A percentile compares a stretch with the other conserved stretches of the same genome.
Evolutionary conservation across 169 alveolate genomes (phyloP).

Genomic region (Plasmodium yoelii): DNA sequence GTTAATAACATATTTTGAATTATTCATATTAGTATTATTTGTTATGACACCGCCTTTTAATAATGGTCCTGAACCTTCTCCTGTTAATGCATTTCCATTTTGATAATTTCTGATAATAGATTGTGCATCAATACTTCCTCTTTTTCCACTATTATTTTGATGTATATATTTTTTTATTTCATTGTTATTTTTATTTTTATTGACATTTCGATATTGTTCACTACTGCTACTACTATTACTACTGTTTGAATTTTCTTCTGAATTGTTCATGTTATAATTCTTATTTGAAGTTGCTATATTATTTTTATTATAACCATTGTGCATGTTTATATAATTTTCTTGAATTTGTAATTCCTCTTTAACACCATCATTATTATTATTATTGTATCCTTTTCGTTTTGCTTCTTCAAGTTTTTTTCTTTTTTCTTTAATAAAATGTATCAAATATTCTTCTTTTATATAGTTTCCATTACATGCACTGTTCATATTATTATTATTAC

Average conservation of each 20-base stretch:
- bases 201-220: background rate
- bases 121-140: too few species aligned
- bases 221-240: slow-evolving; percentile 3
- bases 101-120: too few species aligned
- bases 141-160: too few species aligned
- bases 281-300: background rate
- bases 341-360: background rate
- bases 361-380: background rate
- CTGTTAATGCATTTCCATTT: too few species aligned
- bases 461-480: background rate
- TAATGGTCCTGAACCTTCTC: too few species aligned
- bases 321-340: background rate
- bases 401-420: background rate
- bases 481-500: slow-evolving; percentile 1
- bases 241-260: slow-evolving; percentile 1
- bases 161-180: background rate
- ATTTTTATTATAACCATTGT: slow-evolving; percentile 9
- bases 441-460: background rate
- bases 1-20: background rate
- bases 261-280: slow-evolving; percentile 9
- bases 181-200: background rate
- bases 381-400: background rate
- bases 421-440: background rate
- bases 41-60: too few species aligned
- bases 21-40: background rate